Conservation (phyloP, 1,284 basidiomycete species). For the Leccinum subrobustum region DNA sequence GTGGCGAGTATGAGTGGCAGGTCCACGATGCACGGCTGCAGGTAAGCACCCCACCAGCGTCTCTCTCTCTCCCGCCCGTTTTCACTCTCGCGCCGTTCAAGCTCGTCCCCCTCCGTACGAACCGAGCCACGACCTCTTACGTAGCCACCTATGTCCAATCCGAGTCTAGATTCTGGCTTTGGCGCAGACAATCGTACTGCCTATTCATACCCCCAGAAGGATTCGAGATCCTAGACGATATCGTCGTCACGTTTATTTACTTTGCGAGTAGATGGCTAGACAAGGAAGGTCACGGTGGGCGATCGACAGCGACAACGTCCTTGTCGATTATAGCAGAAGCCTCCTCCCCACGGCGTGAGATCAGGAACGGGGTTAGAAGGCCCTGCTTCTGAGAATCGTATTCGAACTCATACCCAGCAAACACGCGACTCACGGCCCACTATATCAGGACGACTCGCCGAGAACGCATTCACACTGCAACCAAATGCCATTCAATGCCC, state of each 20-base stretch:
- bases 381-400: background rate
- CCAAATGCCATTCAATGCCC: background rate
- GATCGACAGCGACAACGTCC: background rate
- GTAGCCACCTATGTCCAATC: constrained; percentile 33
- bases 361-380: background rate
- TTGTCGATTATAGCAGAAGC: background rate
- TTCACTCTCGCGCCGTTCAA: background rate
- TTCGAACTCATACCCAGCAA: background rate
- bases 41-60: constrained; percentile 10
- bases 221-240: constrained; percentile 33
- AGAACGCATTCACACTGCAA: background rate
- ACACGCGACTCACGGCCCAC: background rate
- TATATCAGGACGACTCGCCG: background rate
- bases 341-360: background rate
- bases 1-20: constrained; percentile 32
- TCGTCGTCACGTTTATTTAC: constrained; percentile 37
- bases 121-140: constrained; percentile 7
- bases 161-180: constrained; percentile 15
- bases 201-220: constrained; percentile 32
- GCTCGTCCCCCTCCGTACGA: constrained; percentile 27
- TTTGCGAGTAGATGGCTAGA: constrained; percentile 33
- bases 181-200: constrained; percentile 23
- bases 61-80: background rate
- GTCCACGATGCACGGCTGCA: constrained; percentile 24
- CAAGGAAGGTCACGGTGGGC: constrained; percentile 14